Conservation (phyloP, 768 basidiomycete species). For the Leucocoprinus birnbaumii region DNA sequence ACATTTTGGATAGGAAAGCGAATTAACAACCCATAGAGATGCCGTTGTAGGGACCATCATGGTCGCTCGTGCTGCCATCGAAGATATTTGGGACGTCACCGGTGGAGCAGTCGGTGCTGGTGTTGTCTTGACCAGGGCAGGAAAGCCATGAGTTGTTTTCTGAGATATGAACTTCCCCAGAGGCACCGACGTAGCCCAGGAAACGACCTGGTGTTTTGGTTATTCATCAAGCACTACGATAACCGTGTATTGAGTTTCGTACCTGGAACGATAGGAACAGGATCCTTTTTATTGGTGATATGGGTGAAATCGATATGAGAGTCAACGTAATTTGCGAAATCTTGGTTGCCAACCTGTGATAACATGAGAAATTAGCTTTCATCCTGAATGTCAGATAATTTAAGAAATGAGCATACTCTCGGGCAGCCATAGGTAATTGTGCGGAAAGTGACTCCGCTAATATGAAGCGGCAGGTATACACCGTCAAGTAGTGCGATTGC, state of each 20-base stretch:
- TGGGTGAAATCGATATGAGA: slow-evolving; percentile 19
- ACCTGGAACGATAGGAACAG: slow-evolving; percentile 31
- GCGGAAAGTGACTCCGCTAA: slow-evolving; percentile 36
- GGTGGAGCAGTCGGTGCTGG: slow-evolving; percentile 18
- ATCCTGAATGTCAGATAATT: not conserved
- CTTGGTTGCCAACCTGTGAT: slow-evolving; percentile 33
- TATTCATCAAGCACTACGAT: not conserved
- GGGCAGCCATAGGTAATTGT: slow-evolving; percentile 42
- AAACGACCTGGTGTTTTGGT: slow-evolving; percentile 26
- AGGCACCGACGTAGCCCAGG: slow-evolving; percentile 37
- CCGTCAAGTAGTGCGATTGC: slow-evolving; percentile 55
- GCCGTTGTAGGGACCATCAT: slow-evolving; percentile 12
- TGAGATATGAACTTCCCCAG: slow-evolving; percentile 40
- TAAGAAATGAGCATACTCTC: slow-evolving; percentile 26
- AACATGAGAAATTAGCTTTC: not conserved
- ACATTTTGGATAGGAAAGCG: not conserved
- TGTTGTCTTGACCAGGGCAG: slow-evolving; percentile 26
- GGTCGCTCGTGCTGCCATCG: slow-evolving; percentile 3
- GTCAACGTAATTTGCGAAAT: slow-evolving; percentile 25
- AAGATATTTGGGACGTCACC: slow-evolving; percentile 19
- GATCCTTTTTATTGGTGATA: slow-evolving; percentile 24
- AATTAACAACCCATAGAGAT: slow-evolving; percentile 10
- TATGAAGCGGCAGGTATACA: slow-evolving; percentile 50
- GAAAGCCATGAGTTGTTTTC: slow-evolving; percentile 23
- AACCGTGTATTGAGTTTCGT: not conserved